Evolutionary conservation across 2,329 filamentous ascomycete genomes (phyloP).

Genomic region (Exserohilum turcica): DNA sequence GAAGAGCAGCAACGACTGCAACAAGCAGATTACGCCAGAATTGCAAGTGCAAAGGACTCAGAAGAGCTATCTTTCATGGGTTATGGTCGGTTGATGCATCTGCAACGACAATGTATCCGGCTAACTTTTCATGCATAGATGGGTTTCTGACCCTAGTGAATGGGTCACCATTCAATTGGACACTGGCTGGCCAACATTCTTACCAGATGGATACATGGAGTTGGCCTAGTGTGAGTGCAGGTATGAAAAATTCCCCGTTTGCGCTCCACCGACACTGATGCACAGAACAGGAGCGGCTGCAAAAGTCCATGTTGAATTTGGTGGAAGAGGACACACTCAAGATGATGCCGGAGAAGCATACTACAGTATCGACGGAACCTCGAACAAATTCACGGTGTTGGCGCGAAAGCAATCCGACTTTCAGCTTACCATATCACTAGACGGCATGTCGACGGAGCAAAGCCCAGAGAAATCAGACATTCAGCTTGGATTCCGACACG

Average conservation of each 20-base stretch:
- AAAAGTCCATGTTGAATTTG: conserved; percentile 42
- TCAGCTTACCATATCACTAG: conserved; percentile 39
- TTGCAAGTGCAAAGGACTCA: neutral
- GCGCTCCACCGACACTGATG: neutral
- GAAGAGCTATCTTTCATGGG: conserved; percentile 28
- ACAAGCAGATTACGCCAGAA: neutral
- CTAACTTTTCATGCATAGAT: conserved; percentile 20
- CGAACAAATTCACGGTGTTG: conserved; percentile 39
- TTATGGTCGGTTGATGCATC: conserved; percentile 24
- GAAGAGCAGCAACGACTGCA: conserved; percentile 5
- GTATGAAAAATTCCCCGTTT: conserved; percentile 9
- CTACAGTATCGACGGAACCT: conserved; percentile 38
- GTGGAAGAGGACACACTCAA: conserved; percentile 30
- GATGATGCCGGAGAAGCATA: conserved; percentile 47
- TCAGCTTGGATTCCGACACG: conserved; percentile 44
- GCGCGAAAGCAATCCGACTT: conserved; percentile 39
- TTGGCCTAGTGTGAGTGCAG: conserved; percentile 42
- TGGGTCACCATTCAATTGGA: conserved; percentile 49
- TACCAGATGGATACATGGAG: conserved; percentile 50
- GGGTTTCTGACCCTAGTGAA: conserved; percentile 49
- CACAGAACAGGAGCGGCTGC: conserved; percentile 29
- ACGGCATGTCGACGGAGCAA: conserved; percentile 39
- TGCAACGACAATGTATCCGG: neutral
- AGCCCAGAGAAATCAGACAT: conserved; percentile 40
- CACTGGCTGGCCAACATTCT: conserved; percentile 32